A percentile compares a stretch with the other conserved stretches of the same genome.
Conservation (phyloP, 2,329 filamentous ascomycete species). For the Bipolaris zeicola region DNA sequence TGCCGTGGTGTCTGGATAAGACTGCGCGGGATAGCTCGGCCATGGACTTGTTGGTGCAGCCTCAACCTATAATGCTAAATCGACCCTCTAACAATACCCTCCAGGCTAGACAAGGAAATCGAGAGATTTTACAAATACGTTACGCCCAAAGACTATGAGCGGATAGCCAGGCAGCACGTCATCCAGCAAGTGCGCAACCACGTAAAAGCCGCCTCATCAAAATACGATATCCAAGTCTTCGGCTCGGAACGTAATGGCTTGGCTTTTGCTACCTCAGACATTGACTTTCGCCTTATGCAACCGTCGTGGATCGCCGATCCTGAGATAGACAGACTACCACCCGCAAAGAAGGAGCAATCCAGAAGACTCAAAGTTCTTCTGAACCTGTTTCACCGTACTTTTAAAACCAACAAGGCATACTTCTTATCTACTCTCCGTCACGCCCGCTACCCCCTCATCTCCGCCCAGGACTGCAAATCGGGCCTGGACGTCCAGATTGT, state of each 20-base stretch:
- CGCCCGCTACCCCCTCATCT: constrained; percentile 50
- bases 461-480: constrained; percentile 52
- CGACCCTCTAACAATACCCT: background rate
- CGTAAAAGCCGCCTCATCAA: constrained; percentile 26
- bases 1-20: constrained; percentile 26
- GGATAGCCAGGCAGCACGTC: constrained; percentile 43
- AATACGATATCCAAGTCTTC: constrained; percentile 51
- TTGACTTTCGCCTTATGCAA: constrained; percentile 55
- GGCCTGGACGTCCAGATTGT: constrained; percentile 61
- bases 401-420: constrained; percentile 14
- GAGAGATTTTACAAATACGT: constrained; percentile 33
- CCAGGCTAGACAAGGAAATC: constrained; percentile 37
- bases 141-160: constrained; percentile 52
- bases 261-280: constrained; percentile 58
- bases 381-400: constrained; percentile 4
- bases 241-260: constrained; percentile 62
- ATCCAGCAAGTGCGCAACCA: constrained; percentile 37
- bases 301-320: constrained; percentile 8
- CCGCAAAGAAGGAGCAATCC: constrained; percentile 15
- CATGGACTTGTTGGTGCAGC: constrained; percentile 13
- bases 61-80: background rate
- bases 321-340: constrained; percentile 19
- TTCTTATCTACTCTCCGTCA: constrained; percentile 28
- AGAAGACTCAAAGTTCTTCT: constrained; percentile 8
- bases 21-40: constrained; percentile 7